Base-by-base conservation (phyloP, 768 basidiomycete genomes). In the Panaeolus papilionaceus region DNA sequence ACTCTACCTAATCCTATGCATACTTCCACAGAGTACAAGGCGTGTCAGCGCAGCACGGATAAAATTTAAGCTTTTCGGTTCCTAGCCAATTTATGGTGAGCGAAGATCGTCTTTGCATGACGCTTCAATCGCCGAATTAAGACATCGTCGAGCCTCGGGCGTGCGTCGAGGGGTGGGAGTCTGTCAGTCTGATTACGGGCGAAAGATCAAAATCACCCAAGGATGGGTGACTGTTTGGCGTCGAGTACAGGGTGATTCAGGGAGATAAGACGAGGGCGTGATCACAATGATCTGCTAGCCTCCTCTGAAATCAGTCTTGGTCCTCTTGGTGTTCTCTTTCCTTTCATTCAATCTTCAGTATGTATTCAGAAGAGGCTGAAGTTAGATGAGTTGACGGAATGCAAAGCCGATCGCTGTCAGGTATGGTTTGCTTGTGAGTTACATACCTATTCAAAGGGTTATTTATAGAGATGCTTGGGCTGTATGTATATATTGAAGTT, bases 11-110 rank as follows among this genome's bases (percentile, higher is more conserved):
- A 2, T 16, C 45, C 45, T n/a, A 16, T 45, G 45, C n/a, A 45
- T n/a, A 18, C 45, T 16, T 18, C 12, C 16, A 45, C 14, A 45
- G 45, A 45, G 45, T 45, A 45, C 45, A 45, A 45, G 45, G 45
- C 45, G 45, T 45, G 45, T 45, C 39, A 10, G 14, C 9, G 14
- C 39, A 11, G 4, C 39, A 40, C 39, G 16, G 9, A 45, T 18
- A 45, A 16, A 14, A 45, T 45, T 45, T 45, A 45, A 45, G 45
- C 45, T 20, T 45, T 45, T 45, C 45, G 45, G 45, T n/a, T 45
- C 45, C 10, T 20, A 45, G 20, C 6, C 45, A 7, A 45, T 40
- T 14, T 40, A 45, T 18, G 45, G 45, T 45, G 12, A n/a, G 12
- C 45, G 45, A 45, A 16, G 45, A 45, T 45, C 45, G 6, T 45